Evolutionary conservation across 2,329 filamentous ascomycete genomes (phyloP), one percentile per base, ranked within the genome.

Genomic region (Aspergillus piperis): DNA sequence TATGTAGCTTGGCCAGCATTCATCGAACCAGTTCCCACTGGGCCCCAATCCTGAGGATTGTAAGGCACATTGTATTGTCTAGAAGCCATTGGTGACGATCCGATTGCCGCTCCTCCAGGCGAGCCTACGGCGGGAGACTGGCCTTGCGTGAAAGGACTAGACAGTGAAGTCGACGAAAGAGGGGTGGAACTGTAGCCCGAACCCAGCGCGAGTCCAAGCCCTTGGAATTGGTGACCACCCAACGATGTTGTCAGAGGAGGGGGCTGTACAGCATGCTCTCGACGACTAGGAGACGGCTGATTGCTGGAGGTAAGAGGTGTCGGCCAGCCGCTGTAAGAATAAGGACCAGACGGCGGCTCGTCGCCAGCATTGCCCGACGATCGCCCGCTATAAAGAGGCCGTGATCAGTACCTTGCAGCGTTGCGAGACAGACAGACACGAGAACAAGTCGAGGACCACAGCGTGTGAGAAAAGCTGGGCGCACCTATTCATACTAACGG

Each of bases 11-110:
- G 69, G 32, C 68, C 68, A 42, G 62, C 54, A 38, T 66, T 66
- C 44, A 69, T 59, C 21, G 71, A 66, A 19, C 58, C 61, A 58
- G 69, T 69, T 17, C 72, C 71, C 47, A 78, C 73, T 19, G 77
- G 75, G 1, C 75, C 78, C 80, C 80, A 82, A 71, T 82, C 77
- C 62, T 79, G 78, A 38, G 80, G 80, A 64, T 82, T 81, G 62
- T 82, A 82, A 8, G 78, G 75, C 23, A 77, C 73, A 67, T 70
- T 80, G 63, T 80, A 81, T 49, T 77, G 72, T 63, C 80, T 76
- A 49, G 74, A 72, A n/a, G 76, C 70, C 78, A 81, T 78, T 25
- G 79, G 76, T 57, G 78, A 76, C 10, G 73, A 68, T 19, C 72
- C 76, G 56, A 74, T 70, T 10, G 74, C 71, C 58, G 71, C 68